A percentile compares a stretch with the other conserved stretches of the same genome.
Evolutionary conservation across 1,284 basidiomycete species (phyloP).

Genomic region (Moniliella sp.): DNA sequence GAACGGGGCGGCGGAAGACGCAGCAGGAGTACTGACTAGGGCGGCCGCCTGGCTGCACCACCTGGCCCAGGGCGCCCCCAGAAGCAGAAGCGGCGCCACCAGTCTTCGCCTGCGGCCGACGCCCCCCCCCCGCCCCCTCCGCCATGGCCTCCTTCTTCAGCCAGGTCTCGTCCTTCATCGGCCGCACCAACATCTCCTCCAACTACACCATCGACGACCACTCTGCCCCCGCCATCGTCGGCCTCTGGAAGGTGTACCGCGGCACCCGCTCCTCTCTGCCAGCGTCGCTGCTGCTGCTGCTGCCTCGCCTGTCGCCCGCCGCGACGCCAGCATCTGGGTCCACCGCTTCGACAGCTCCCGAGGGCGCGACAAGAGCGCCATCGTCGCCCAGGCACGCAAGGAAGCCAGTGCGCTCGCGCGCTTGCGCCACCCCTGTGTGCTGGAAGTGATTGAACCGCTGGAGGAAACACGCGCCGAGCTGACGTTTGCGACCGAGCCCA

Average conservation of each 20-base stretch:
- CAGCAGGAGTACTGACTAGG: too few relatives aligned
- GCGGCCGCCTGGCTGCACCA: too few relatives aligned
- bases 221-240: conserved; percentile 15
- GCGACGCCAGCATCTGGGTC: conserved; percentile 13
- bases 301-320: too few relatives aligned
- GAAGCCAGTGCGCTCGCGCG: conserved; percentile 46
- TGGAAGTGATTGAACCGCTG: conserved; percentile 96
- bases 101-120: too few relatives aligned
- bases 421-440: conserved; percentile 73
- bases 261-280: conserved; percentile 15
- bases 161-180: conserved; percentile 16
- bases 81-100: too few relatives aligned
- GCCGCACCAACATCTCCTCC: conserved; percentile 21
- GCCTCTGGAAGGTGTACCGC: conserved; percentile 25
- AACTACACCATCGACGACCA: conserved; percentile 24
- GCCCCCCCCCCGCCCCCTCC: too few relatives aligned
- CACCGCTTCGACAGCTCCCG: conserved; percentile 11
- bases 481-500: conserved; percentile 71
- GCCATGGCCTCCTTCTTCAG: conserved; percentile 18
- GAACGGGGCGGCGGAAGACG: too few relatives aligned
- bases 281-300: conserved; percentile 1
- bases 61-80: too few relatives aligned
- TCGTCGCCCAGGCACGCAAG: conserved; percentile 24
- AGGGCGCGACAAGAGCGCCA: conserved; percentile 8
- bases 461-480: conserved; percentile 68